phyloP scores from a whole-genome alignment of 2,329 filamentous ascomycete genomes.

The Furcasterigmium sp. region DNA sequence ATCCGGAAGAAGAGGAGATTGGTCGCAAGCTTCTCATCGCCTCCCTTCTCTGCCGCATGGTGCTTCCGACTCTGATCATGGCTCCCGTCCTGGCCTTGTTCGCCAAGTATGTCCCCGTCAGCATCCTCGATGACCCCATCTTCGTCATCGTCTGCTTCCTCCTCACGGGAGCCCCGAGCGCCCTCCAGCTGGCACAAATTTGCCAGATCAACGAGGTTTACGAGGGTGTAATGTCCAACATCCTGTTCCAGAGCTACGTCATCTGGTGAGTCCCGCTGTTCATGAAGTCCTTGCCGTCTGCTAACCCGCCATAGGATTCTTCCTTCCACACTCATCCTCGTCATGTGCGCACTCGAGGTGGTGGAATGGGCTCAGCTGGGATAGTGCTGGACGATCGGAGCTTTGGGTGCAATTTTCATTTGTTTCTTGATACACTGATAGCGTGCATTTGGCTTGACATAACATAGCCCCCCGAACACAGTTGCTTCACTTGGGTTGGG shows the following conservation, averaged over 20 bases:
- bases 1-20: conserved; percentile 65
- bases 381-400: conserved; percentile 6
- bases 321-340: conserved; percentile 83
- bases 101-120: conserved; percentile 87
- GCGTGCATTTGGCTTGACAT: background rate
- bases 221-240: conserved; percentile 86
- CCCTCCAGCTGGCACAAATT: conserved; percentile 92
- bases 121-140: conserved; percentile 94
- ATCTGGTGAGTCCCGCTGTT: conserved; percentile 63
- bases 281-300: background rate
- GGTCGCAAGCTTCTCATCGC: conserved; percentile 78
- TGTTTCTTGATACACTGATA: conserved; percentile 2
- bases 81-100: conserved; percentile 79
- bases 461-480: no score
- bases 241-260: conserved; percentile 95
- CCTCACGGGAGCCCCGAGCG: conserved; percentile 87
- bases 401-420: background rate
- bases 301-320: conserved; percentile 63
- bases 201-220: conserved; percentile 98
- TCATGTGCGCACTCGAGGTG: conserved; percentile 87
- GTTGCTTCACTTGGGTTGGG: background rate
- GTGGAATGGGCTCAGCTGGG: conserved; percentile 73
- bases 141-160: conserved; percentile 98
- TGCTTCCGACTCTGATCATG: conserved; percentile 88
- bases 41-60: conserved; percentile 82